These are phyloP conservation scores for Cystofilobasidium capitatum DNA, from an alignment of 768 basidiomycete genomes.

Conservation along the genomic window DNA sequence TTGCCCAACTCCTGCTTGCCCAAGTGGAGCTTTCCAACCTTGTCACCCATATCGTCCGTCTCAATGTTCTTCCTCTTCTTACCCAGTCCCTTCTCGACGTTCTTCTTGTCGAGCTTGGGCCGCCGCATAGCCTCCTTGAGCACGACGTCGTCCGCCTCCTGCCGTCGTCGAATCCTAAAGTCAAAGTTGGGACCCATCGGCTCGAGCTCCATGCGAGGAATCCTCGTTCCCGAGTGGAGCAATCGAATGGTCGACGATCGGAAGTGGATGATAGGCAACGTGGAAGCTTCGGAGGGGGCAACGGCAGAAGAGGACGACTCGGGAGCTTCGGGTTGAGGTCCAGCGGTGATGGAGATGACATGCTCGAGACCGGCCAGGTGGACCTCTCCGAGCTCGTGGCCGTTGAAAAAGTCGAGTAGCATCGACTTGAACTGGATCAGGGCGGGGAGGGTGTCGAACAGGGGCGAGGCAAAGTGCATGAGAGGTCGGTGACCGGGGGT, in stretches of 20 bases:
- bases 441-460: constrained; percentile 89
- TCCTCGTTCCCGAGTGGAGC: constrained; percentile 60
- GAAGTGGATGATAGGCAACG: constrained; percentile 74
- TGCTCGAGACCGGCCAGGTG: constrained; percentile 75
- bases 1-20: constrained; percentile 76
- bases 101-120: constrained; percentile 79
- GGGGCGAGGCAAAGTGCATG: constrained; percentile 88
- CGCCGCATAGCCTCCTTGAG: constrained; percentile 69
- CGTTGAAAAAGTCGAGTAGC: constrained; percentile 82
- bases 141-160: constrained; percentile 65
- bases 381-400: constrained; percentile 71
- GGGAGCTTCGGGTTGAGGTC: constrained; percentile 42
- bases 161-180: constrained; percentile 63
- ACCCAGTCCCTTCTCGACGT: constrained; percentile 73
- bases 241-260: constrained; percentile 71
- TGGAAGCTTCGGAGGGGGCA: constrained; percentile 40
- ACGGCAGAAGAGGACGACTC: constrained; percentile 30
- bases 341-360: constrained; percentile 71
- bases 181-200: constrained; percentile 91
- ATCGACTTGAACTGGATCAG: constrained; percentile 85
- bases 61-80: constrained; percentile 82
- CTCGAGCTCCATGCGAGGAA: constrained; percentile 68
- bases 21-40: constrained; percentile 81
- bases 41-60: constrained; percentile 96
- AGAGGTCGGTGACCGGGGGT: constrained; percentile 82